phyloP scores from a whole-genome alignment of 1,284 basidiomycete species.

The Tausonia pullulans region DNA sequence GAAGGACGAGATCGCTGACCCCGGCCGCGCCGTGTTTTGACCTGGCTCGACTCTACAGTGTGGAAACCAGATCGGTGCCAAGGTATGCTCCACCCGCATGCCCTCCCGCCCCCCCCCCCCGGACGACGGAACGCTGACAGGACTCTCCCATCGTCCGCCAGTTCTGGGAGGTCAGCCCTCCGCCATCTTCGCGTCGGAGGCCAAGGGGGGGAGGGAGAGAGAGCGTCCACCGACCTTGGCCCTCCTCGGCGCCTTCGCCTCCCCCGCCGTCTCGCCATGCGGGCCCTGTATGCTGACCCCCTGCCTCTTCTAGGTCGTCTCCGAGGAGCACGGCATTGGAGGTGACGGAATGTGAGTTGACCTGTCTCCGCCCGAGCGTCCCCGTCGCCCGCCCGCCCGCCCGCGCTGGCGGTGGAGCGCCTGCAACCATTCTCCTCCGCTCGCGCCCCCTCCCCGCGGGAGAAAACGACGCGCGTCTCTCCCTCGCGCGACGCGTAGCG shows the following conservation, averaged over 20 bases:
- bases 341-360: background rate
- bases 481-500: background rate
- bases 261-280: conserved; percentile 47
- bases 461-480: background rate
- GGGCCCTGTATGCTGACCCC: background rate
- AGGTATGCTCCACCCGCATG: too few species aligned
- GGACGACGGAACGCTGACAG: background rate
- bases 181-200: background rate
- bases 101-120: background rate
- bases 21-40: background rate
- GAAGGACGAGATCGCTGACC: background rate
- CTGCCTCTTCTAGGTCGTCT: background rate
- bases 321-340: conserved; percentile 3
- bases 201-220: background rate
- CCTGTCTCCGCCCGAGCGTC: background rate
- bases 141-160: background rate
- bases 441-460: background rate
- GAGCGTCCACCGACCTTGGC: background rate
- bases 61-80: background rate
- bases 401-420: background rate
- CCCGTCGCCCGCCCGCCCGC: background rate
- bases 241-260: conserved; percentile 1
- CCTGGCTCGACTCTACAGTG: background rate
- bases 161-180: conserved; percentile 9
- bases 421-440: background rate